Evolutionary conservation across 1,284 basidiomycete species (phyloP).

Genomic region (Cutaneotrichosporon spelunceum): DNA sequence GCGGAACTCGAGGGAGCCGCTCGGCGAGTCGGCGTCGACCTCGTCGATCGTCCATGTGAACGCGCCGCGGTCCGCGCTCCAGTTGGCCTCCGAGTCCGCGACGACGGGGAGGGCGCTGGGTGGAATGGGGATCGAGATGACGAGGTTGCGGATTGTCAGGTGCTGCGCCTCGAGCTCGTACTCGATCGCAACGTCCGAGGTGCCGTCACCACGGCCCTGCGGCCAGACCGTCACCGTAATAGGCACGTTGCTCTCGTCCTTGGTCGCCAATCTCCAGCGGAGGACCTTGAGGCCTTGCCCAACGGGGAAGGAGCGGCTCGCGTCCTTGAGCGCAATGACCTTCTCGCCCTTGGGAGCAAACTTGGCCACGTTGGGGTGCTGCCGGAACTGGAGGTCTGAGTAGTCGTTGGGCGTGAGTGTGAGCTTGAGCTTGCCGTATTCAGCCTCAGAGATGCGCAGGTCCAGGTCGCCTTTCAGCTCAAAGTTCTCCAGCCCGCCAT

Average conservation of each 20-base stretch:
- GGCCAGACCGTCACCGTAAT: slow-evolving; percentile 98
- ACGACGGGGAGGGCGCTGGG: slow-evolving; percentile 81
- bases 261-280: slow-evolving; percentile 87
- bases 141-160: slow-evolving; percentile 74
- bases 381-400: slow-evolving; percentile 83
- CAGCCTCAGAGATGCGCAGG: slow-evolving; percentile 74
- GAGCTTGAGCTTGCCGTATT: slow-evolving; percentile 72
- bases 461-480: slow-evolving; percentile 94
- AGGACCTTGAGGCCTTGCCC: slow-evolving; percentile 79
- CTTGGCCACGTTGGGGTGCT: slow-evolving; percentile 92
- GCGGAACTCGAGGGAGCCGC: slow-evolving; percentile 84
- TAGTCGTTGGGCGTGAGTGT: slow-evolving; percentile 64
- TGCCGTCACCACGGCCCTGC: slow-evolving; percentile 80
- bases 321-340: slow-evolving; percentile 78
- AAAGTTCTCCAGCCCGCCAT: slow-evolving; percentile 84
- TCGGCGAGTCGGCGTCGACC: slow-evolving; percentile 56
- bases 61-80: slow-evolving; percentile 76
- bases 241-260: slow-evolving; percentile 87
- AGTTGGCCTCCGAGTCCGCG: slow-evolving; percentile 66
- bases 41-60: slow-evolving; percentile 74
- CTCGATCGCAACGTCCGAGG: slow-evolving; percentile 90
- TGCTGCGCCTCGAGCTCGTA: slow-evolving; percentile 89
- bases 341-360: slow-evolving; percentile 60
- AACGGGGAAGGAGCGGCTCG: slow-evolving; percentile 78
- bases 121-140: slow-evolving; percentile 89